Evolutionary conservation across 2,329 filamentous ascomycete species (phyloP), one percentile per base, ranked within the genome.

Genomic region (Epichloe festucae): DNA sequence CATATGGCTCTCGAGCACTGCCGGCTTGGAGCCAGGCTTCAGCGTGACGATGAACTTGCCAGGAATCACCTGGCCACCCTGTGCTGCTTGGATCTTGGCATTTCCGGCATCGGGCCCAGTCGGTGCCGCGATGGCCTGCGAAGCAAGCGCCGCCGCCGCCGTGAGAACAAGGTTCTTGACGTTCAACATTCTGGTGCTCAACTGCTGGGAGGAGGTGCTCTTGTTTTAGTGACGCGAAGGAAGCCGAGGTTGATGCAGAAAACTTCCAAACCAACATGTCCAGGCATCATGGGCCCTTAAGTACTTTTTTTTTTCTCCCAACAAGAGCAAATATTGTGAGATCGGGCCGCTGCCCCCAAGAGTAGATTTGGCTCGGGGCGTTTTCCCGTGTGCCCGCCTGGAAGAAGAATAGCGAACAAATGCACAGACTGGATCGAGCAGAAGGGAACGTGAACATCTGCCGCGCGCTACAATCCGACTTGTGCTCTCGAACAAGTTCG

Each of bases 11-110:
- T 69, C 63, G 56, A 82, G 68, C 36, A 67, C 68, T 3, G 68
- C 67, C 17, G 70, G 62, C 48, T 65, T 65, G 56, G 70, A 69
- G 49, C 70, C 72, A 55, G 68, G 67, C 65, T 82, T 78, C 65
- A 82, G 81, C 47, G 82, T 78, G 39, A 84, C 73, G 57, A 84
- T 81, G 66, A 80, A 84, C 51, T 71, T 73, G 57, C 64, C 66
- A 46, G 67, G 59, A 45, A 71, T 57, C 50, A 68, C 52, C 35
- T 58, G 45, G 40, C 56, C 53, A n/a, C 45, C 23, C 38, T 44
- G 40, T 14, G 48, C 8, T 10, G 1, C 8, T 31, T 55, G 40
- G 8, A 43, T 43, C 19, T 43, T 43, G n/a, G 40, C 48, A 27
- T 52, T 54, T 48, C 58, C 54, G 7, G 53, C 53, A 19, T 11